Conservation (phyloP, 1,284 basidiomycete species). For the Ceratobasidium sp. region DNA sequence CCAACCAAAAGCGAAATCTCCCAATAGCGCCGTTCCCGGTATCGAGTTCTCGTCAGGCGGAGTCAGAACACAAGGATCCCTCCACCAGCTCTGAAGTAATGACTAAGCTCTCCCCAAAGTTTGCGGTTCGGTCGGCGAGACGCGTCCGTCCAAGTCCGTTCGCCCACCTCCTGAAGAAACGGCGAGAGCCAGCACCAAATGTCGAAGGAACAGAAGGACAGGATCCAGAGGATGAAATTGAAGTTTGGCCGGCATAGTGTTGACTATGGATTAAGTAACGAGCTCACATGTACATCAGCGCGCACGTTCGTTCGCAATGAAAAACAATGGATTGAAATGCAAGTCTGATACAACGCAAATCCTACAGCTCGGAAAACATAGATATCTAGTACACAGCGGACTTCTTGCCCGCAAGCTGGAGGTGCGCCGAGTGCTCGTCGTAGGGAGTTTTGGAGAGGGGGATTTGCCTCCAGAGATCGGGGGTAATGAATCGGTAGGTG, state of each 20-base stretch:
- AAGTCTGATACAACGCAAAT: constrained; percentile 41
- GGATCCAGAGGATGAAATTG: constrained; percentile 31
- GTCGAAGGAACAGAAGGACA: not conserved
- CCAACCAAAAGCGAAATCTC: not conserved
- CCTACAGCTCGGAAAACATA: constrained; percentile 45
- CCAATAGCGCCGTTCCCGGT: constrained; percentile 9
- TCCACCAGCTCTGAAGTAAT: not conserved
- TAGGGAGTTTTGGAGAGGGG: constrained; percentile 90
- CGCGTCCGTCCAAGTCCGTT: constrained; percentile 30
- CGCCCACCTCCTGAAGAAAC: constrained; percentile 27
- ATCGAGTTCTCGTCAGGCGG: not conserved
- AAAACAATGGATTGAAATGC: constrained; percentile 47
- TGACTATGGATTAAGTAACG: not conserved
- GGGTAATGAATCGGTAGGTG: constrained; percentile 97
- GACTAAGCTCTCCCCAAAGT: constrained; percentile 29
- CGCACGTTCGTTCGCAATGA: constrained; percentile 21
- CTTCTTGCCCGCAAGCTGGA: constrained; percentile 86
- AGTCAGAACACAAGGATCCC: not conserved
- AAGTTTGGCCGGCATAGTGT: constrained; percentile 31
- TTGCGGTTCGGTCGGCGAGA: constrained; percentile 8
- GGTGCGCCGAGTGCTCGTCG: constrained; percentile 93
- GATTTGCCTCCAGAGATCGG: constrained; percentile 98
- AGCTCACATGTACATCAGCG: constrained; percentile 8
- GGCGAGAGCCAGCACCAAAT: not conserved
- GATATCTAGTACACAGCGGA: constrained; percentile 77